Conservation (phyloP, 2,329 filamentous ascomycete species). For the Epichloe baconii region DNA sequence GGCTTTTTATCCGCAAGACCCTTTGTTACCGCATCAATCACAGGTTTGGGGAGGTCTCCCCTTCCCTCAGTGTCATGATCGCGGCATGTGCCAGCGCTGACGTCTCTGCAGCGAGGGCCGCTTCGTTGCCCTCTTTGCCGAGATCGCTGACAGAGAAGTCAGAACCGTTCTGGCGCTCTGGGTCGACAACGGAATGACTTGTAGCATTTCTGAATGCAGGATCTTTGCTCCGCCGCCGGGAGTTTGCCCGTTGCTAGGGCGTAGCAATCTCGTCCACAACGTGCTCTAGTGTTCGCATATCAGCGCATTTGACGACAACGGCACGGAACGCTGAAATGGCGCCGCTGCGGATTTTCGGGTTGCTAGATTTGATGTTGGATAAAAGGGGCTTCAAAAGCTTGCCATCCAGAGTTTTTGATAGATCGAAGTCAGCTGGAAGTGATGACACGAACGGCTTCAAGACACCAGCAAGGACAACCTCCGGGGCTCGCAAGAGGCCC, state of each 20-base stretch:
- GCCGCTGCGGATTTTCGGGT: conserved; percentile 61
- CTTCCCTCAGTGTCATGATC: conserved; percentile 46
- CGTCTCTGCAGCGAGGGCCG: conserved; percentile 64
- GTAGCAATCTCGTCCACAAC: conserved; percentile 64
- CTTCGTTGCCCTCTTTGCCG: conserved; percentile 76
- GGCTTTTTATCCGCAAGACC: conserved; percentile 78
- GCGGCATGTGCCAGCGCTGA: conserved; percentile 55
- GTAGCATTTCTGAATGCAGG: conserved; percentile 70
- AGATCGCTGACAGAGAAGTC: conserved; percentile 51
- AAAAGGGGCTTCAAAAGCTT: conserved; percentile 76
- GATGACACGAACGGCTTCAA: conserved; percentile 60
- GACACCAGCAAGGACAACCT: conserved; percentile 73
- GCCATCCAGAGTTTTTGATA: conserved; percentile 58
- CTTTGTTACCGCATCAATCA: conserved; percentile 62
- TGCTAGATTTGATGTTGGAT: conserved; percentile 86
- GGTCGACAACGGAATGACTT: conserved; percentile 45
- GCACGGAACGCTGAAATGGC: conserved; percentile 61
- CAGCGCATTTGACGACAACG: conserved; percentile 48
- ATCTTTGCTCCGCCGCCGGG: conserved; percentile 70
- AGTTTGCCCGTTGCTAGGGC: conserved; percentile 78
- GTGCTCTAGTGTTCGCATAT: conserved; percentile 47
- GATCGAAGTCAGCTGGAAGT: conserved; percentile 57
- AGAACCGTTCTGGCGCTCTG: conserved; percentile 54
- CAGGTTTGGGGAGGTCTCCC: conserved; percentile 49
- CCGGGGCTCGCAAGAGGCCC: conserved; percentile 74